These are phyloP conservation scores for Aspergillus sp. DNA, from an alignment of 2,329 filamentous ascomycete species.

Conservation along the genomic window DNA sequence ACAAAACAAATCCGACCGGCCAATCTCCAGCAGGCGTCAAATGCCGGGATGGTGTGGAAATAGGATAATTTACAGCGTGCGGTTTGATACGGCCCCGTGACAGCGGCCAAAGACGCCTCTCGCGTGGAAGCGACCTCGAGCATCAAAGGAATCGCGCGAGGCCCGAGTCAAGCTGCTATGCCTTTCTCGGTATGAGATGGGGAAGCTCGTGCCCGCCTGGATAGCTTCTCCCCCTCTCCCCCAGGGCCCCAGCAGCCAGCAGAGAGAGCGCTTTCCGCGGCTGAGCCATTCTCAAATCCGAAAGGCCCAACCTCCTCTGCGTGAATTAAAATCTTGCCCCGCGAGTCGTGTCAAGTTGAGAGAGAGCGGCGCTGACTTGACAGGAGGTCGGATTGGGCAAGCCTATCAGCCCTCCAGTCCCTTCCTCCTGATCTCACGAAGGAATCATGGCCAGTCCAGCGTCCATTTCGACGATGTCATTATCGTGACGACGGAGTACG, in stretches of 20 bases:
- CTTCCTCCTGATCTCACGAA: background rate
- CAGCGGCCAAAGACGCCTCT: background rate
- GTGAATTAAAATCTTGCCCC: background rate
- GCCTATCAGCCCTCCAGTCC: background rate
- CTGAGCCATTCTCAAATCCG: slow-evolving; percentile 7
- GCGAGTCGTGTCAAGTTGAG: background rate
- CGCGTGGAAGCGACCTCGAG: background rate
- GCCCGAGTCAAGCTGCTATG: slow-evolving; percentile 11
- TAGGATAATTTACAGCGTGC: slow-evolving; percentile 7
- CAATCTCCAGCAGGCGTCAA: background rate
- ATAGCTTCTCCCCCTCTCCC: background rate
- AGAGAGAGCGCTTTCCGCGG: slow-evolving; percentile 26
- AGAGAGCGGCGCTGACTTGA: background rate
- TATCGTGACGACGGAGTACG: background rate
- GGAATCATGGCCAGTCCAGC: background rate
- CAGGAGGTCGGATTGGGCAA: background rate
- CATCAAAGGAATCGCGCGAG: slow-evolving; percentile 3
- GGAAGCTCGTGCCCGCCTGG: slow-evolving; percentile 3
- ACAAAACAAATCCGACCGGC: background rate
- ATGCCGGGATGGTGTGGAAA: slow-evolving; percentile 2
- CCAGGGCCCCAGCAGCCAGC: no score
- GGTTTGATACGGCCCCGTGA: slow-evolving; percentile 7
- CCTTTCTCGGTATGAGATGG: slow-evolving; percentile 7
- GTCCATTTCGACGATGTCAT: background rate
- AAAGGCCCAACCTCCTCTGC: background rate